phyloP scores from a whole-genome alignment of 1,139 yeast genomes.

The Blastobotrys apis region DNA sequence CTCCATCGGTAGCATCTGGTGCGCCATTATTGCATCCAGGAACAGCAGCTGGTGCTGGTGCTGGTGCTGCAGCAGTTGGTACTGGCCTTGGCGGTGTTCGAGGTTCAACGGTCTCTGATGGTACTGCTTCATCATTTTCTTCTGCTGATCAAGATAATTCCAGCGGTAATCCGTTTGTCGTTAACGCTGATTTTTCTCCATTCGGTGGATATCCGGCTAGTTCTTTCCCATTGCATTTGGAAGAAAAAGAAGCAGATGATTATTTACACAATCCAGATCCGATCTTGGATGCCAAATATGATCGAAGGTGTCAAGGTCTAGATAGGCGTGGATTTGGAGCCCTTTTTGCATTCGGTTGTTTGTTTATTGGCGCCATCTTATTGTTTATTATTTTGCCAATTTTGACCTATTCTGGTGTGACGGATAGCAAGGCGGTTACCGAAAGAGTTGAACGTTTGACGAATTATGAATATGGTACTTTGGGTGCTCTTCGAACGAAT shows the following conservation, averaged over 20 bases:
- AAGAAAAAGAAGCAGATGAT: constrained; percentile 90
- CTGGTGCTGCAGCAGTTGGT: constrained; percentile 14
- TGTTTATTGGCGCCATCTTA: constrained; percentile 57
- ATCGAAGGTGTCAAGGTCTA: constrained; percentile 56
- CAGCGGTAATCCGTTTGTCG: constrained; percentile 31
- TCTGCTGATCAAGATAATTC: constrained; percentile 22
- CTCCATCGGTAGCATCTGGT: constrained; percentile 28
- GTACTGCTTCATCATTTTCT: constrained; percentile 27
- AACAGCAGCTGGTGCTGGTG: constrained; percentile 10
- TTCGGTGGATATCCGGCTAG: constrained; percentile 94
- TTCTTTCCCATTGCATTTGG: constrained; percentile 77
- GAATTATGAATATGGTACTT: constrained; percentile 52
- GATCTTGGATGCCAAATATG: constrained; percentile 75
- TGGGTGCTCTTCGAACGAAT: constrained; percentile 57
- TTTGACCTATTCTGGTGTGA: constrained; percentile 65
- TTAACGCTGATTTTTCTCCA: constrained; percentile 54
- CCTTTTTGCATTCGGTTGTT: constrained; percentile 48
- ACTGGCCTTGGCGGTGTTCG: constrained; percentile 16
- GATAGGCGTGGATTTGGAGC: constrained; percentile 37
- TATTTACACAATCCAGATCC: constrained; percentile 93
- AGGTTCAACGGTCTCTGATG: constrained; percentile 28
- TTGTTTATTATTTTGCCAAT: constrained; percentile 71
- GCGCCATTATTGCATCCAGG: constrained; percentile 17
- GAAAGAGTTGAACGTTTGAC: constrained; percentile 44
- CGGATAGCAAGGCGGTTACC: constrained; percentile 28